A percentile compares a stretch with the other conserved stretches of the same genome.
Evolutionary conservation across 768 basidiomycete genomes (phyloP).

Genomic region (Pisolithus marmoratus): DNA sequence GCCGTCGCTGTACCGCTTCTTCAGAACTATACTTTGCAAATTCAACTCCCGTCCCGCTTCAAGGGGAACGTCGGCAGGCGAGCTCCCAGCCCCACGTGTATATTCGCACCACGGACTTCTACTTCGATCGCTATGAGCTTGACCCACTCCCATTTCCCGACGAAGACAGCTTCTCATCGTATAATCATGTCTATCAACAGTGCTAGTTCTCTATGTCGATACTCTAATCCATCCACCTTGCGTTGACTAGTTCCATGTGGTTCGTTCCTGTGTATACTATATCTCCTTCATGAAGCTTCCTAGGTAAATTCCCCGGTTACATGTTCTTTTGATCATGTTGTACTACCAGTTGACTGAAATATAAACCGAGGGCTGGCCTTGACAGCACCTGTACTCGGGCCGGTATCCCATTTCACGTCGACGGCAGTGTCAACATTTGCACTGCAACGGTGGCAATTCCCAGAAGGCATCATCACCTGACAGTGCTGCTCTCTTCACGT

Average conservation of each 20-base stretch:
- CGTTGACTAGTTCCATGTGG: constrained; percentile 21
- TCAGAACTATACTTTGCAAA: constrained; percentile 50
- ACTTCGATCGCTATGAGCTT: constrained; percentile 60
- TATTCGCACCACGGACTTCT: constrained; percentile 51
- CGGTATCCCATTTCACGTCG: no score
- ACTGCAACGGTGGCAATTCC: constrained; percentile 10
- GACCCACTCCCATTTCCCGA: constrained; percentile 68
- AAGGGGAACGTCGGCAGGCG: constrained; percentile 44
- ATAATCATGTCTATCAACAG: constrained; percentile 54
- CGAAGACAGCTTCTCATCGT: constrained; percentile 40
- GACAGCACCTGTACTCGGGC: no score
- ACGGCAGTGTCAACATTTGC: no score
- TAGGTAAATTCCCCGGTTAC: background rate
- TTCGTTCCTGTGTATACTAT: constrained; percentile 24
- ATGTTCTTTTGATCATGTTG: no score
- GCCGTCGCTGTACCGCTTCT: constrained; percentile 54
- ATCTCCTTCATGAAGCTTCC: background rate
- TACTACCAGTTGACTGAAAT: no score
- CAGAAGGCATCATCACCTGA: constrained; percentile 22
- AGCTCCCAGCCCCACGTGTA: constrained; percentile 54
- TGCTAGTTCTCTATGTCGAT: constrained; percentile 45
- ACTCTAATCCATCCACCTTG: constrained; percentile 21
- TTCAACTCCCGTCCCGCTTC: constrained; percentile 45
- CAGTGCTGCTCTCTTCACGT: constrained; percentile 22
- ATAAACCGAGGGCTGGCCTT: no score